A percentile compares a stretch with the other conserved stretches of the same genome.
Conservation (phyloP, 1,139 yeast genomes). For the Hanseniaspora uvarum region DNA sequence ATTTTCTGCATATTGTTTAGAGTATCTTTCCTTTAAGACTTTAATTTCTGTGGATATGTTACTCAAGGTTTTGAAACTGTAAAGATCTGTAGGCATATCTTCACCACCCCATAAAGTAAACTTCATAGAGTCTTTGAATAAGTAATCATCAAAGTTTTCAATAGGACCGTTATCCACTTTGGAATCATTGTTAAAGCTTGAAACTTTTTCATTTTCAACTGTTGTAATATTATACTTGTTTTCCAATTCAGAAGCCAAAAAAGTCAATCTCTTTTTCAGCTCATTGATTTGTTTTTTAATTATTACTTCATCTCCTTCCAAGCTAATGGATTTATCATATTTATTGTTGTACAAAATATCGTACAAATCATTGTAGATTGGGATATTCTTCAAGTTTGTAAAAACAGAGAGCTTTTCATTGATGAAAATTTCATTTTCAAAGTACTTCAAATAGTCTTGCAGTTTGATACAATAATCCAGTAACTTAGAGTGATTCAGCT, state of each 20-base stretch:
- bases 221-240: constrained; percentile 13
- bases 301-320: constrained; percentile 24
- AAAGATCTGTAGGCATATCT: not conserved
- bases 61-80: not conserved
- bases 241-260: constrained; percentile 20
- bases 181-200: constrained; percentile 15
- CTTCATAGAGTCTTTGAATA: not conserved
- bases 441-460: not conserved
- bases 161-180: constrained; percentile 17
- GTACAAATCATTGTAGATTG: constrained; percentile 14
- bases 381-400: not conserved
- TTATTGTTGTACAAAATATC: constrained; percentile 7
- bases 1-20: not conserved
- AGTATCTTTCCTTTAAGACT: not conserved
- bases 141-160: constrained; percentile 17
- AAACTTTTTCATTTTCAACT: constrained; percentile 12
- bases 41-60: constrained; percentile 7
- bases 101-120: constrained; percentile 6
- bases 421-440: not conserved
- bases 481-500: constrained; percentile 1
- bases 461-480: constrained; percentile 4
- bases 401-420: constrained; percentile 1
- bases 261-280: constrained; percentile 26
- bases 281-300: constrained; percentile 27
- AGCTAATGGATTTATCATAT: not conserved